Evolutionary conservation across 176 grass and related monocot species (phyloP), one percentile per base, ranked within the genome.

Genomic region (Rhynchospora breviuscula): DNA sequence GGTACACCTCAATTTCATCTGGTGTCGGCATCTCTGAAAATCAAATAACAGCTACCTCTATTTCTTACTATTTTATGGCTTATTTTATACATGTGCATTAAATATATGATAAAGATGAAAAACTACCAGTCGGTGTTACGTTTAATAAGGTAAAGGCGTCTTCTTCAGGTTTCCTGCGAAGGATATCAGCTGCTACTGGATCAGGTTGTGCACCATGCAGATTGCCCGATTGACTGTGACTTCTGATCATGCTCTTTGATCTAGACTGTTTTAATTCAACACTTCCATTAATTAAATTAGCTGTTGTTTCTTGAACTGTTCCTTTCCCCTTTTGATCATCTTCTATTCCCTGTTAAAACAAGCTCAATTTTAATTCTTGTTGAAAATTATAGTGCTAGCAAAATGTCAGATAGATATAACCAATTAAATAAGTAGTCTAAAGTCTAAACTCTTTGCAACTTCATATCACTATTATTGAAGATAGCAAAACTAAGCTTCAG

Each of bases 111-210:
- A 61, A 61, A 85, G 82, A 65, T 40, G 49, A 78, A 23, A 2
- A 31, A 67, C 88, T 94, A 97, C 94, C 94, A 68, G 85, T 84
- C 73, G 92, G 92, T 83, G 91, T 92, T 67, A 97, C 92, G 22
- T 87, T 94, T 35, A 97, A 84, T 88, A 75, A 86, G 58, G 90
- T 92, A 87, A 97, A 97, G 43, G 88, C 89, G 71, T 91, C 94
- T 64, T 97, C 90, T 87, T 94, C 94, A 73, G 94, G 94, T 77
- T 92, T 84, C 88, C 90, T 97, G 82, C 94, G 85, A 84, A 97
- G 90, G 83, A 97, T 92, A 88, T 97, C 94, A 85, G 94, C 94
- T 84, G 94, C 92, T 79, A 97, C 74, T 49, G 94, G 94, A 79
- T 97, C 91, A 84, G 81, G 92, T 68, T 92, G 94, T 66, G 79